A percentile compares a stretch with the other conserved stretches of the same genome.
Evolutionary conservation across 192 early-diverging fungal genomes (phyloP).

Genomic region (Spinellus fusiger): DNA sequence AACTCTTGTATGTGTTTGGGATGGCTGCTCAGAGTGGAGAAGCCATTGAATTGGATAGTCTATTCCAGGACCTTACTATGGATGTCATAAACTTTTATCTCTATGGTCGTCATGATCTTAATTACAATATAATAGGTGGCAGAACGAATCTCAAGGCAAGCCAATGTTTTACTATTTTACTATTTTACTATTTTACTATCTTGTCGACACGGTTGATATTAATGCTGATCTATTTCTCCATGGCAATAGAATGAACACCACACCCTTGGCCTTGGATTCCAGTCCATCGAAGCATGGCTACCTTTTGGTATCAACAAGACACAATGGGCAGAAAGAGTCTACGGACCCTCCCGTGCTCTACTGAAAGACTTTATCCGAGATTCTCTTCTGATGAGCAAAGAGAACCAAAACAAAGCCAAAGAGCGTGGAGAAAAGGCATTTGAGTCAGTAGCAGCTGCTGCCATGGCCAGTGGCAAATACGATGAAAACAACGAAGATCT

Average conservation of each 20-base stretch:
- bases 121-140: constrained; percentile 20
- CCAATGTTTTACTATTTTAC: too few species aligned
- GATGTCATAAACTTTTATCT: constrained; percentile 36
- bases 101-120: constrained; percentile 26
- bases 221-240: neutral
- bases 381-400: constrained; percentile 8
- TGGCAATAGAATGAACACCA: constrained; percentile 12
- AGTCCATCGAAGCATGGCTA: constrained; percentile 19
- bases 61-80: constrained; percentile 30
- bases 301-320: constrained; percentile 26
- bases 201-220: neutral
- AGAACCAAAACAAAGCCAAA: neutral
- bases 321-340: constrained; percentile 25
- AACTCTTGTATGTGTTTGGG: constrained; percentile 1
- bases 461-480: constrained; percentile 13
- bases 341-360: constrained; percentile 15
- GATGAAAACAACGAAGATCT: constrained; percentile 24
- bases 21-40: neutral
- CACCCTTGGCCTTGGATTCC: constrained; percentile 16
- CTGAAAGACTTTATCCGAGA: constrained; percentile 25
- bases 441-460: constrained; percentile 16
- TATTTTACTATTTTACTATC: too few species aligned
- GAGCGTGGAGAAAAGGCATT: neutral
- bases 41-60: constrained; percentile 23
- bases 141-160: constrained; percentile 26